phyloP scores from a whole-genome alignment of 768 basidiomycete species.

The Rhizopogon vinicolor region DNA sequence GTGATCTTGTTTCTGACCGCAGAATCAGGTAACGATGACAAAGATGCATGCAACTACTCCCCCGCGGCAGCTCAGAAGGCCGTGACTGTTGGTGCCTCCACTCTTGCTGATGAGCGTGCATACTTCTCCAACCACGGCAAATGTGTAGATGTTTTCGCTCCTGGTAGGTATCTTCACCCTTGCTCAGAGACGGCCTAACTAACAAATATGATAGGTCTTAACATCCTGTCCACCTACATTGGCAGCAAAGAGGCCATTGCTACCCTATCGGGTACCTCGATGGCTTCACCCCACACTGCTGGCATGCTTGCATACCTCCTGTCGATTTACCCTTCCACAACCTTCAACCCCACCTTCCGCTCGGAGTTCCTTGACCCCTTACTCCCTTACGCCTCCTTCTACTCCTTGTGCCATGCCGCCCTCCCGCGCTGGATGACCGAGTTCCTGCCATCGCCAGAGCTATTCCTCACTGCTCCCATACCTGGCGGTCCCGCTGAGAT shows the following conservation, averaged over 20 bases:
- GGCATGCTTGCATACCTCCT: constrained; percentile 91
- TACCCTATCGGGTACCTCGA: constrained; percentile 87
- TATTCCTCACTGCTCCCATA: constrained; percentile 41
- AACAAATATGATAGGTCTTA: constrained; percentile 45
- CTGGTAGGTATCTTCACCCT: constrained; percentile 39
- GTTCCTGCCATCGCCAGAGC: constrained; percentile 50
- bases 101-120: constrained; percentile 74
- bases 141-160: constrained; percentile 93
- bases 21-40: constrained; percentile 68
- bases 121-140: constrained; percentile 90
- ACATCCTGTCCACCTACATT: constrained; percentile 87
- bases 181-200: background rate
- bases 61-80: constrained; percentile 88
- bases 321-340: constrained; percentile 71
- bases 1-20: background rate
- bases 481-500: constrained; percentile 38
- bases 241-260: constrained; percentile 55
- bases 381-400: constrained; percentile 41
- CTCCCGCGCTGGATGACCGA: constrained; percentile 55
- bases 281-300: constrained; percentile 92
- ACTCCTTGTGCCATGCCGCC: constrained; percentile 47
- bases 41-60: constrained; percentile 89
- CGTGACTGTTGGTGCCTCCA: constrained; percentile 92
- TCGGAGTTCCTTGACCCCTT: constrained; percentile 32
- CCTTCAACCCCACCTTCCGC: constrained; percentile 51